These are phyloP conservation scores for Pseudoneurospora amorphoporcata DNA, from an alignment of 495 filamentous ascomycete species.

Conservation along the genomic window DNA sequence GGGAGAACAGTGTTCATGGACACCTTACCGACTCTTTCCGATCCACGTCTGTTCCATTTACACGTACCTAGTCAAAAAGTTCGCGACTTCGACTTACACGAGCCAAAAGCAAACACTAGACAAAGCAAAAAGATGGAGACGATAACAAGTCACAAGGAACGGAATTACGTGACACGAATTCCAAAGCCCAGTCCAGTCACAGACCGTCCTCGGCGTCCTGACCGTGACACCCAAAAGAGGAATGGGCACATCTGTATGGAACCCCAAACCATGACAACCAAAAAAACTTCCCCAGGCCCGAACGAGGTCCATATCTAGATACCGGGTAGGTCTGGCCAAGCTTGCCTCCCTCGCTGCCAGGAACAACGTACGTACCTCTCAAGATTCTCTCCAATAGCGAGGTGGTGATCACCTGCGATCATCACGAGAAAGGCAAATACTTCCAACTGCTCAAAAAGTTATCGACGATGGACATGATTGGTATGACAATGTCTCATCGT, in stretches of 20 bases:
- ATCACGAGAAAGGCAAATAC: not conserved
- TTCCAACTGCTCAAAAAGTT: not conserved
- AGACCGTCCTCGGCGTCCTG: not conserved
- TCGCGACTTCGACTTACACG: not conserved
- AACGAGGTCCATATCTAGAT: not conserved
- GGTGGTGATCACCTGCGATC: not conserved
- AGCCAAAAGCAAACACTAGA: not conserved
- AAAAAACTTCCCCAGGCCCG: not conserved
- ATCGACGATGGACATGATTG: not conserved
- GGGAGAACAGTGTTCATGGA: not conserved
- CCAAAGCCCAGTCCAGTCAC: not conserved
- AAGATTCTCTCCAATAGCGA: not conserved
- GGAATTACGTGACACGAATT: not conserved
- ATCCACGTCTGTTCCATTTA: not conserved
- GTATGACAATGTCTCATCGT: not conserved
- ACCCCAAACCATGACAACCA: not conserved
- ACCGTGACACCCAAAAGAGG: not conserved
- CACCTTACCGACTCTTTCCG: not conserved
- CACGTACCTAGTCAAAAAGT: not conserved
- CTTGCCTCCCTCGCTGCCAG: not conserved
- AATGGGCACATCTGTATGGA: not conserved
- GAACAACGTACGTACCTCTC: not conserved
- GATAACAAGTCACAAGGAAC: not conserved
- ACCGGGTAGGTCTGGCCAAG: not conserved
- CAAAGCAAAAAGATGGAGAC: not conserved